These are phyloP conservation scores for Talaromyces atroroseus DNA, from an alignment of 2,329 filamentous ascomycete genomes.

Conservation along the genomic window DNA sequence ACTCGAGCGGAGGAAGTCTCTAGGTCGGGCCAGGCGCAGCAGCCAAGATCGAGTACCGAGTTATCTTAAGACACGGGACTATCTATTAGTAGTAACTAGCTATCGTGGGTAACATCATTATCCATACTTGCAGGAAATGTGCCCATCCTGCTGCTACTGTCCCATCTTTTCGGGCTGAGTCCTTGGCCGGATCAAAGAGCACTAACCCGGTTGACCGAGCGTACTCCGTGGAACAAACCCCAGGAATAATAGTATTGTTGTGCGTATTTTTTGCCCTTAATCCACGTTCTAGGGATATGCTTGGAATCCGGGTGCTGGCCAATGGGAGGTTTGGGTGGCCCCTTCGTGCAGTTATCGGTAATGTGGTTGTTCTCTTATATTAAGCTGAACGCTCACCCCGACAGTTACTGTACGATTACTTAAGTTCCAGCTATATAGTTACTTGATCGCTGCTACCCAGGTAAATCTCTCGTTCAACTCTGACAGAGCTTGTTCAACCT, in stretches of 20 bases:
- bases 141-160: too few relatives aligned
- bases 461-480: neutral
- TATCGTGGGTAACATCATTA: neutral
- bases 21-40: neutral
- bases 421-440: neutral
- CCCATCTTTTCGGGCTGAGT: neutral
- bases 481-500: neutral
- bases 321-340: neutral
- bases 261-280: neutral
- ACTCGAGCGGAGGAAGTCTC: neutral
- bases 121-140: neutral
- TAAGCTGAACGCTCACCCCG: conserved; percentile 6
- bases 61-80: neutral
- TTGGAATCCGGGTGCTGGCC: neutral
- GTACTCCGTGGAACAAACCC: neutral
- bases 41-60: neutral
- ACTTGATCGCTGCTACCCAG: neutral
- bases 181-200: neutral
- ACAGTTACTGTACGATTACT: neutral
- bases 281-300: neutral
- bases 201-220: neutral
- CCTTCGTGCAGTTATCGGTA: neutral
- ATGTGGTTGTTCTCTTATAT: conserved; percentile 3
- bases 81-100: neutral
- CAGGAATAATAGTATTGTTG: neutral